phyloP scores from a whole-genome alignment of 805 yeast species.

The Candida boleticola region DNA sequence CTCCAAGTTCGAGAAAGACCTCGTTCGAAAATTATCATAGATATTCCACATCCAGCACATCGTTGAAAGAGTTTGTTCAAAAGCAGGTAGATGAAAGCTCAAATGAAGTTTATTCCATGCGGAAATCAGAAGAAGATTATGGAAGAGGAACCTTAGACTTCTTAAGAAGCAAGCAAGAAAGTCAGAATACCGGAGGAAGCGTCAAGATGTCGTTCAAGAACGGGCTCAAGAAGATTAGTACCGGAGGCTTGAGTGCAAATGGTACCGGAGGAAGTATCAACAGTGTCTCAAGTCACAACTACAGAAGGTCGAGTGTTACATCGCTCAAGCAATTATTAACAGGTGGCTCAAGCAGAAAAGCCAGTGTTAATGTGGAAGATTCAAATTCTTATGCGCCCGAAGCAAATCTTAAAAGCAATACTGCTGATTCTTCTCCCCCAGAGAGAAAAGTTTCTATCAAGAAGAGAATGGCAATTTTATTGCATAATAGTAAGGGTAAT shows the following conservation, averaged over 20 bases:
- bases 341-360: constrained; percentile 19
- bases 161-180: constrained; percentile 30
- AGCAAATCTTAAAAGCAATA: not conserved
- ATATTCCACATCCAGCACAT: constrained; percentile 15
- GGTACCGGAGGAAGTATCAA: constrained; percentile 16
- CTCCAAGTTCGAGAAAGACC: not conserved
- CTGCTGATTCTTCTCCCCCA: not conserved
- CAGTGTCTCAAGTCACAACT: constrained; percentile 1
- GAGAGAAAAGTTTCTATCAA: constrained; percentile 44
- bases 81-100: constrained; percentile 27
- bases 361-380: constrained; percentile 6
- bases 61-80: constrained; percentile 32
- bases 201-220: constrained; percentile 29
- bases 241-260: constrained; percentile 30
- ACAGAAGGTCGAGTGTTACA: constrained; percentile 27
- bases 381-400: not conserved
- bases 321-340: constrained; percentile 29
- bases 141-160: constrained; percentile 33
- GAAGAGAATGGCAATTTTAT: constrained; percentile 50
- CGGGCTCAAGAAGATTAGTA: constrained; percentile 38
- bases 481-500: constrained; percentile 42
- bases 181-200: constrained; percentile 42
- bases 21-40: constrained; percentile 2
- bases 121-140: constrained; percentile 18
- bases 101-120: constrained; percentile 15